Evolutionary conservation across 202 grass and related monocot genomes (phyloP).

Genomic region (Tripidium arundinaceum): DNA sequence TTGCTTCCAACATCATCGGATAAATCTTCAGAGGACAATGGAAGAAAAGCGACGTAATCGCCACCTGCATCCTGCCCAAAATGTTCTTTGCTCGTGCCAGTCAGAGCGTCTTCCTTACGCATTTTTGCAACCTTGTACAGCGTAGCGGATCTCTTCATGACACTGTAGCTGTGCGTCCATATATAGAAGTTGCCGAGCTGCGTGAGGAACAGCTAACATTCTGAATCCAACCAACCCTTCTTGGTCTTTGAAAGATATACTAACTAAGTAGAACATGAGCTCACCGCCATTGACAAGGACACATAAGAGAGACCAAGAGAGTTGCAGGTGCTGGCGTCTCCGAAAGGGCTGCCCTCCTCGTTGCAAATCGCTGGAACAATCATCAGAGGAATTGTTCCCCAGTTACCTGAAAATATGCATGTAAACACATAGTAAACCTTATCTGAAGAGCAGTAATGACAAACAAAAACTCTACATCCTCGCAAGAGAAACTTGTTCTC

Average conservation of each 20-base stretch:
- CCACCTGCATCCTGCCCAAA: neutral
- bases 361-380: constrained; percentile 59
- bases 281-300: constrained; percentile 63
- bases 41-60: constrained; percentile 36
- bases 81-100: constrained; percentile 12
- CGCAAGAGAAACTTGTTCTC: neutral
- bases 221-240: neutral
- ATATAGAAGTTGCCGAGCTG: constrained; percentile 55
- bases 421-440: neutral
- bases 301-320: constrained; percentile 54
- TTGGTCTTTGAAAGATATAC: neutral
- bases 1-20: neutral
- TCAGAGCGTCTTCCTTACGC: neutral
- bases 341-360: constrained; percentile 62
- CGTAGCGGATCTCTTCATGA: constrained; percentile 48
- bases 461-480: neutral
- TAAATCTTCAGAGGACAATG: neutral
- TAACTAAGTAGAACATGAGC: neutral
- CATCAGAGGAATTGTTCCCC: constrained; percentile 53
- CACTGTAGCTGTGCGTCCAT: constrained; percentile 46
- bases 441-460: neutral
- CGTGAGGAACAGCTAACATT: neutral
- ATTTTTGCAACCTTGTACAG: constrained; percentile 19
- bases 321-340: constrained; percentile 40
- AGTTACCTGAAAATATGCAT: constrained; percentile 53